Evolutionary conservation across 768 basidiomycete species (phyloP), one percentile per base, ranked within the genome.

Genomic region (Cystobasidium onofrii): DNA sequence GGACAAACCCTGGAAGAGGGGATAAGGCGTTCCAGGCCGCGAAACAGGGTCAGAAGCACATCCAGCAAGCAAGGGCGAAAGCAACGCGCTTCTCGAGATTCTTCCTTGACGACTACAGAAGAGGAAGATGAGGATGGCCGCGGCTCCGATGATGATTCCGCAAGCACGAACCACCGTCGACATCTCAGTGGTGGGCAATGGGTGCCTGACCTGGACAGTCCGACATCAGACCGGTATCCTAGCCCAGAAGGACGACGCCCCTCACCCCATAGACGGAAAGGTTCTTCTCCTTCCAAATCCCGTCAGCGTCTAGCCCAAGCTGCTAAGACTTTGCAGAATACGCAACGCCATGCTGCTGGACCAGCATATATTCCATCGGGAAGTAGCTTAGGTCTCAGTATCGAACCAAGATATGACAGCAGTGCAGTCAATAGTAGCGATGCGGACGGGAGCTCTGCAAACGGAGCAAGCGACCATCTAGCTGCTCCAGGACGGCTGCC

Each of bases 111-210:
- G n/a, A 31, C 3, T 13, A 66, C 65, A 36, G 50, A 46, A 17
- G 65, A 67, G 31, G 65, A 67, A 41, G 65, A 54, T 18, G 65
- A 67, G 25, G 65, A 67, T 50, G 65, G 31, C 34, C 50, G 39
- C 7, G 23, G 12, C 20, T 34, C 39, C 54, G 27, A 46, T 50
- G 64, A 66, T 15, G 64, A 17, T 39, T n/a, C n/a, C n/a, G 64
- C 44, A 29, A 50, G 23, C 25, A 50, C 41, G 25, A 65, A 50
- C 18, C 31, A 29, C 20, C 33, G 54, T 23, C 23, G 55, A 33
- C 25, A 43, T n/a, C 33, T 55, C 29, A 55, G 54, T n/a, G 69
- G 41, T 17, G 52, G 43, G 3, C 33, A 60, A 15, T 55, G 34
- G 52, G 69, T 71, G 6, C 27, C 36, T 2, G 46, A 67, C n/a